Base-by-base conservation (phyloP, 2,329 filamentous ascomycete species). In the Paecilomyces sp. region DNA sequence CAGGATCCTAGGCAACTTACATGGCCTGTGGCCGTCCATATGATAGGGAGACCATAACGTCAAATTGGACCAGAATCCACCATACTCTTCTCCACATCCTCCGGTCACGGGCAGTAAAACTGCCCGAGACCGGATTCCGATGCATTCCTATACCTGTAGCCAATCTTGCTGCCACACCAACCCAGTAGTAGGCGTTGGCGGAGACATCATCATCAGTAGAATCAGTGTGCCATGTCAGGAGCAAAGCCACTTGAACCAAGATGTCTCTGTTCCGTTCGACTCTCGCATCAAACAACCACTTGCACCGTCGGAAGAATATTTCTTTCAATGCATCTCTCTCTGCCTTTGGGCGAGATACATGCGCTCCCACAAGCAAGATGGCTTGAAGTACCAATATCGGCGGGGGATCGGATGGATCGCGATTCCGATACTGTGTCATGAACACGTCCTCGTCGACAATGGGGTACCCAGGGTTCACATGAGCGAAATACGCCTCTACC, bases 201-300 rank as follows among this genome's bases (percentile, higher is more conserved):
- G 80, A 72, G 6, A 84, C 79, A 66, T 83, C 81, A 62, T 85
- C 82, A 25, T 81, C 80, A 13, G 80, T 77, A 8, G 69, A 70
- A 55, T 84, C 80, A 1, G 80, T 79, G 62, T 83, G 79, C 83
- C 82, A 85, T 1, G 81, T 83, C 57, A 85, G 64, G 1, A 85
- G 74, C 24, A 85, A 70, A 1, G 81, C 80, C 3, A 79, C 79
- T 66, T 85, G 83, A n/a, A 85, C 75, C 56, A 84, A 74, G 33
- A 78, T 76, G 61, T 81, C 78, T 13, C 83, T 76, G 63, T 84
- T 81, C 28, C 80, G 76, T 63, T 85, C 82, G 36, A 81, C 78
- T 5, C 82, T 77, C 30, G 74, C 76, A 64, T 85, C 82, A 51
- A 83, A 81, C 1, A 85, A 70, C 60, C 77, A 75, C 65, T 84